A percentile compares a stretch with the other conserved stretches of the same genome.
Evolutionary conservation across 2,329 filamentous ascomycete genomes (phyloP).

Genomic region (Nemania sp.): DNA sequence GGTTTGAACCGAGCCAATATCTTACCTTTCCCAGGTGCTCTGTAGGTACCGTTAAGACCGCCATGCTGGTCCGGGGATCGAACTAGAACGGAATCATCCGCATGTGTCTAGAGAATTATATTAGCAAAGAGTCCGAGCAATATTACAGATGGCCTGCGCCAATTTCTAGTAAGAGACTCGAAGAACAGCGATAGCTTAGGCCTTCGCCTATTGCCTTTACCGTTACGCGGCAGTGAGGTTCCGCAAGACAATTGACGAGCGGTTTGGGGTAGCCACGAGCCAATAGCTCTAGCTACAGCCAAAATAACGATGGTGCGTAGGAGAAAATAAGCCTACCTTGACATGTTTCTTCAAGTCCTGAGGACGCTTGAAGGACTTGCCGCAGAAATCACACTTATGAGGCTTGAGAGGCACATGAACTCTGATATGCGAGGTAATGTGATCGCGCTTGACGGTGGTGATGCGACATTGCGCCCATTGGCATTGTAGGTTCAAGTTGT

Average conservation of each 20-base stretch:
- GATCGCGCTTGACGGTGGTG: slow-evolving; percentile 97
- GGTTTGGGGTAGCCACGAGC: neutral
- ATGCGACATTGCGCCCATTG: slow-evolving; percentile 97
- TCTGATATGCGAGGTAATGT: slow-evolving; percentile 98
- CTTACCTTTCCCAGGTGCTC: slow-evolving; percentile 67
- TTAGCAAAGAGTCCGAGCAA: slow-evolving; percentile 7
- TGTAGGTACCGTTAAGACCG: slow-evolving; percentile 65
- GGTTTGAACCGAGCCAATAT: slow-evolving; percentile 43
- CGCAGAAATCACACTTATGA: slow-evolving; percentile 98
- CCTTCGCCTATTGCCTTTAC: neutral
- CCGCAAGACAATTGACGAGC: neutral
- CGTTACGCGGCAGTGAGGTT: neutral
- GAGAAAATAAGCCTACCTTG: slow-evolving; percentile 66
- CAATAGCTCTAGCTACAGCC: neutral
- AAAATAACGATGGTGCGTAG: neutral
- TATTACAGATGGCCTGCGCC: neutral
- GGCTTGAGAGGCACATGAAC: slow-evolving; percentile 99
- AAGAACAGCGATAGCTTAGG: neutral
- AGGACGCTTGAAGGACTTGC: slow-evolving; percentile 98
- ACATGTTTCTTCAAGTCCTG: slow-evolving; percentile 99
- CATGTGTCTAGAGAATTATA: slow-evolving; percentile 74
- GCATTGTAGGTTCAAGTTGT: slow-evolving; percentile 97
- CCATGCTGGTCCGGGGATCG: slow-evolving; percentile 64
- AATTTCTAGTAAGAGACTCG: neutral
- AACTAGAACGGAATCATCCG: slow-evolving; percentile 86